These are phyloP conservation scores for Neofusicoccum laricinum DNA, from an alignment of 2,329 filamentous ascomycete species.

Conservation along the genomic window DNA sequence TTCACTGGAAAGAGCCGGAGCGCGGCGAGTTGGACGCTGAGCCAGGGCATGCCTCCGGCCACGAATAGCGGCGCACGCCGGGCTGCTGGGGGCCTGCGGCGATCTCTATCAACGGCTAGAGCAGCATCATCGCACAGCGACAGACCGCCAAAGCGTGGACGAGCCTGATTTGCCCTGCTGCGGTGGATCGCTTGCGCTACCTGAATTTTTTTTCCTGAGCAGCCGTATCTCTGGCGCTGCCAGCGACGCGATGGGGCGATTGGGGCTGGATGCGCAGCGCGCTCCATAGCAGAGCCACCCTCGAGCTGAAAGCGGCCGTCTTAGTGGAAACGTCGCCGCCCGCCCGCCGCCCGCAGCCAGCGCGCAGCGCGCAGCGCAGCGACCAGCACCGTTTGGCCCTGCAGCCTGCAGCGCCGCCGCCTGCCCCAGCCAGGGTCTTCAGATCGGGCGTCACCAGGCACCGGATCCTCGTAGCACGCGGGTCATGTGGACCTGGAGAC, in stretches of 20 bases:
- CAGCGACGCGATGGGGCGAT: not conserved
- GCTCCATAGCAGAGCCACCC: not conserved
- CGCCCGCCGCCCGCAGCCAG: not conserved
- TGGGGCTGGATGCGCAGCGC: not conserved
- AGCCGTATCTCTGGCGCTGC: not conserved
- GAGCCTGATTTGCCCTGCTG: constrained; percentile 8
- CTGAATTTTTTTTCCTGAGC: not conserved
- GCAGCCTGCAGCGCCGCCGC: constrained; percentile 3
- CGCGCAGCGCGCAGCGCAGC: not conserved
- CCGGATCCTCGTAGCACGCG: constrained; percentile 13
- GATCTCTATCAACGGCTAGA: constrained; percentile 11
- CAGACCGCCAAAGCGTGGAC: constrained; percentile 14
- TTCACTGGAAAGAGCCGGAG: constrained; percentile 9
- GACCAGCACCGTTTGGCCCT: not conserved
- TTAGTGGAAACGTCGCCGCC: not conserved
- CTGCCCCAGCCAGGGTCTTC: constrained; percentile 8
- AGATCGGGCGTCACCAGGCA: constrained; percentile 15
- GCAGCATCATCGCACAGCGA: constrained; percentile 11
- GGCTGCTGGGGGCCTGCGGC: constrained; percentile 9
- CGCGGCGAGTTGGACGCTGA: not conserved
- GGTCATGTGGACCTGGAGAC: constrained; percentile 17
- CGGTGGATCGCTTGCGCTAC: constrained; percentile 6
- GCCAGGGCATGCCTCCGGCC: constrained; percentile 5
- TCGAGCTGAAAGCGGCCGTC: not conserved
- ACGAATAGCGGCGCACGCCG: constrained; percentile 11